Evolutionary conservation across 495 filamentous ascomycete genomes (phyloP), one percentile per base, ranked within the genome.

Genomic region (Copromyces sp.): DNA sequence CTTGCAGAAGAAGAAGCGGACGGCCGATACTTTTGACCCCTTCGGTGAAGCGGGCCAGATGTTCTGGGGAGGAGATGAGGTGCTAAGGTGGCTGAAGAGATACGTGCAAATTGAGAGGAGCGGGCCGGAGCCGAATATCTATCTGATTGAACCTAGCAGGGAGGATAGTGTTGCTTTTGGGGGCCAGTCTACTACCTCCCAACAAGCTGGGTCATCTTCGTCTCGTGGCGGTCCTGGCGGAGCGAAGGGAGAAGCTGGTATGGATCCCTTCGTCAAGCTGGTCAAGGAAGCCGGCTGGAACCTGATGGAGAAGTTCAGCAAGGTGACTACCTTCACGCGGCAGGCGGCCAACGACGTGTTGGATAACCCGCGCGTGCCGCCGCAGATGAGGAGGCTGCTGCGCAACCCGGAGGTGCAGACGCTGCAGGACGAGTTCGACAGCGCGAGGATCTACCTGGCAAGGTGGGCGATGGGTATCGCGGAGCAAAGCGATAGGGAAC

Each of bases 401-500:
- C 88, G 90, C 77, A 97, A 96, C 71, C 96, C 95, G 1, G 94
- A 99, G 78, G 94, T 99, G 12, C 94, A 97, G 81, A 97, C 93
- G 0, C 76, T 99, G 68, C 93, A 95, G 79, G 94, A 98, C 73
- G 95, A 99, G 79, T 99, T 98, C 74, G 96, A 98, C 81, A 97
- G 93, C 77, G 95, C 96, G 7, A 87, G 95, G 73, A 83, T 99
- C 44, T 99, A 99, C 76, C 85, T 99, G 32, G 95, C 95, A 3
- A 86, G 95, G 65, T 99, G 95, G 95, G 95, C 95, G 0, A 98
- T 98, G 95, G 96, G 93, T 1, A 96, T 99, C 70, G 94, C 95
- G 0, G 95, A 99, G 80, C 95, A 98, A 82, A 93, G 94, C 77
- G 95, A 99, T 79, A 85, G 88, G 47, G 95, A 99, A 69, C 80